These are phyloP conservation scores for Colletotrichum kahawae DNA, from an alignment of 2,329 filamentous ascomycete species.

Conservation along the genomic window DNA sequence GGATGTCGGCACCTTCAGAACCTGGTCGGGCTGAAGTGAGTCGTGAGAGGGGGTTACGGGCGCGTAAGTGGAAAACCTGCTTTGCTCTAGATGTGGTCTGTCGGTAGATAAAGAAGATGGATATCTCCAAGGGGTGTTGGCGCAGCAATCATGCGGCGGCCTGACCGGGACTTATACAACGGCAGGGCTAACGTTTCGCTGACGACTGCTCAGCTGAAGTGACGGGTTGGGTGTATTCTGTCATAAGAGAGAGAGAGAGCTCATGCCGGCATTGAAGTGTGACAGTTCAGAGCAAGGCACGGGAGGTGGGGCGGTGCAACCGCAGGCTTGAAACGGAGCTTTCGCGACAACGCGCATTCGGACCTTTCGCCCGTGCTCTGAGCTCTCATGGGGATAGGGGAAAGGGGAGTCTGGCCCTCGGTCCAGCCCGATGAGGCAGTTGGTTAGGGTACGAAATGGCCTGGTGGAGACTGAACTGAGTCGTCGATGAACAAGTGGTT, in stretches of 20 bases:
- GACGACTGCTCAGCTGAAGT: not conserved
- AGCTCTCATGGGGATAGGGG: not conserved
- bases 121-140: not conserved
- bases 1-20: not conserved
- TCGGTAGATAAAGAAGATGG: not conserved
- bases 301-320: conserved; percentile 9
- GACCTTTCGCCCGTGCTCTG: conserved; percentile 8
- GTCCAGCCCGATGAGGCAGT: conserved; percentile 18
- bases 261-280: conserved; percentile 13
- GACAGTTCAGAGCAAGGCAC: conserved; percentile 6
- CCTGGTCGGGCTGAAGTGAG: not conserved
- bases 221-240: not conserved
- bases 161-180: not conserved
- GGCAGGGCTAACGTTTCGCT: not conserved
- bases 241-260: not conserved
- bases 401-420: not conserved
- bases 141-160: not conserved
- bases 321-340: conserved; percentile 19
- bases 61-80: not conserved
- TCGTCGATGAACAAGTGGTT: not conserved
- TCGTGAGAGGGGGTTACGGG: not conserved
- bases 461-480: not conserved
- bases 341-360: conserved; percentile 11
- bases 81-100: not conserved
- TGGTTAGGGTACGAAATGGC: not conserved